These are phyloP conservation scores for Colletotrichum sp. DNA, from an alignment of 2,329 filamentous ascomycete genomes.

Conservation along the genomic window DNA sequence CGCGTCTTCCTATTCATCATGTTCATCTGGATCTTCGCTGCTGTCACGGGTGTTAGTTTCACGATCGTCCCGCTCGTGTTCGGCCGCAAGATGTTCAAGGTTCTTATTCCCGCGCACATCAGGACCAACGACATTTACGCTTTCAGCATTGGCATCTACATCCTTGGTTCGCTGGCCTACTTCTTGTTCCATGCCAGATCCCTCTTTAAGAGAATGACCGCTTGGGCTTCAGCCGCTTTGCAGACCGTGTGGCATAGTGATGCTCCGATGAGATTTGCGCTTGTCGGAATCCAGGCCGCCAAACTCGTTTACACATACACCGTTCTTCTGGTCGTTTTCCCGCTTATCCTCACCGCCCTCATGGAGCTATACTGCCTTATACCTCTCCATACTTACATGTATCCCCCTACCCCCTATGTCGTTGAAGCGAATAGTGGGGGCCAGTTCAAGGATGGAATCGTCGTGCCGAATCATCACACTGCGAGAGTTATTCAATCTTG, in stretches of 20 bases:
- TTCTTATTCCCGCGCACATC: slow-evolving; percentile 72
- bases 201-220: slow-evolving; percentile 37
- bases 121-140: slow-evolving; percentile 95
- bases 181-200: slow-evolving; percentile 55
- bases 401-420: slow-evolving; percentile 33
- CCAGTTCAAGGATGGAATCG: slow-evolving; percentile 22
- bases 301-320: slow-evolving; percentile 76
- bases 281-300: slow-evolving; percentile 34
- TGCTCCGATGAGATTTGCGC: slow-evolving; percentile 32
- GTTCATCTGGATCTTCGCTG: slow-evolving; percentile 92
- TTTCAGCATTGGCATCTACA: slow-evolving; percentile 88
- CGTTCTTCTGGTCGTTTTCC: slow-evolving; percentile 79
- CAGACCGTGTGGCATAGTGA: slow-evolving; percentile 33
- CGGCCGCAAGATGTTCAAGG: slow-evolving; percentile 78
- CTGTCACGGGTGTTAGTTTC: slow-evolving; percentile 81
- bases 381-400: slow-evolving; percentile 82
- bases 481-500: slow-evolving; percentile 91
- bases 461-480: slow-evolving; percentile 56
- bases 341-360: slow-evolving; percentile 77
- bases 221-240: slow-evolving; percentile 30
- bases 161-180: slow-evolving; percentile 74
- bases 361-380: slow-evolving; percentile 90
- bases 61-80: slow-evolving; percentile 88
- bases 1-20: slow-evolving; percentile 87
- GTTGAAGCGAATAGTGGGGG: slow-evolving; percentile 26